Percentiles rank a stretch among this genome's conserved stretches.
These are phyloP conservation scores for Prunus armeniaca DNA, from an alignment of 306 rosid genomes.

Conservation along the genomic window DNA sequence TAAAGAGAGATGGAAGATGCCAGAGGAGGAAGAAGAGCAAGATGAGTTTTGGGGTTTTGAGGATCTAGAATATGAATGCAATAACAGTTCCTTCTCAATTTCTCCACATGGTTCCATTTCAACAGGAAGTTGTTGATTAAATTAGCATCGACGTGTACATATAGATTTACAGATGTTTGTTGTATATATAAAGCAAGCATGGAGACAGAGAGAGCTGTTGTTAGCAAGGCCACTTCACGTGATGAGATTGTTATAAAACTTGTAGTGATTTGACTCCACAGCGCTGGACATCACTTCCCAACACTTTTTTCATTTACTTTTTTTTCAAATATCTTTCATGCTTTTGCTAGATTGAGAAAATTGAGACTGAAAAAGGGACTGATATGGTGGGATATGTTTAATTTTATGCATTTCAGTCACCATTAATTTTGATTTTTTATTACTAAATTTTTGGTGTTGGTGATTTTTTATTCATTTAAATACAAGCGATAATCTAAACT, in stretches of 20 bases:
- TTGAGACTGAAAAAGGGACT: neutral
- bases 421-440: neutral
- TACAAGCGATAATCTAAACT: too few species aligned
- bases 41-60: slow-evolving; percentile 92
- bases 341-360: neutral
- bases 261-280: slow-evolving; percentile 8
- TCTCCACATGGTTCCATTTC: slow-evolving; percentile 60
- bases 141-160: neutral
- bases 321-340: neutral
- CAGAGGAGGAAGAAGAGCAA: slow-evolving; percentile 72
- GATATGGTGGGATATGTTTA: neutral
- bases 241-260: neutral
- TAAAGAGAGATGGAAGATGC: slow-evolving; percentile 76
- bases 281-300: slow-evolving; percentile 3
- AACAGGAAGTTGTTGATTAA: slow-evolving; percentile 32
- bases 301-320: neutral
- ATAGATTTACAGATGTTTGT: neutral
- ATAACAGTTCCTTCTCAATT: slow-evolving; percentile 57
- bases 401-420: neutral
- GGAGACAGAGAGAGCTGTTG: neutral
- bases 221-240: slow-evolving; percentile 3
- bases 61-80: slow-evolving; percentile 77
- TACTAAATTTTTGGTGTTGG: too few species aligned
- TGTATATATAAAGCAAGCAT: neutral
- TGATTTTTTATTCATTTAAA: too few species aligned